Percentiles rank a stretch among this genome's conserved stretches.
phyloP scores from a whole-genome alignment of 139 green algal genomes.

The Coelastrella sp. region DNA sequence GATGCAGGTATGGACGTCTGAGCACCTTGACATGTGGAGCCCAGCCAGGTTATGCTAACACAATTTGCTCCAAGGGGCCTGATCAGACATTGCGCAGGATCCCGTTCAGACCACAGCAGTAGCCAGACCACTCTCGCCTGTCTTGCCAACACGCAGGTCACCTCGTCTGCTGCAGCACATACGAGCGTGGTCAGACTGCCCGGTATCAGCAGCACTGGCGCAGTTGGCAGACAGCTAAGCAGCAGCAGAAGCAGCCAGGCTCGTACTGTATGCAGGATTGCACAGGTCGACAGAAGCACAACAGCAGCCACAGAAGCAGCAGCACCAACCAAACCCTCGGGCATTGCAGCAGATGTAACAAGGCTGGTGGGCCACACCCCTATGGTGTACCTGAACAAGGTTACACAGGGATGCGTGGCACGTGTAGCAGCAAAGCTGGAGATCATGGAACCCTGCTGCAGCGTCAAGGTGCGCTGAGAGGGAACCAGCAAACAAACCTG shows the following conservation, averaged over 20 bases:
- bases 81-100: neutral
- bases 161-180: neutral
- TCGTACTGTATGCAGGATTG: neutral
- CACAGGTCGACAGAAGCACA: neutral
- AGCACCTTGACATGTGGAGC: too few species aligned
- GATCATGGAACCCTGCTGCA: conserved; percentile 88
- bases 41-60: too few species aligned
- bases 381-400: conserved; percentile 64
- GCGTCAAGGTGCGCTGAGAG: conserved; percentile 73
- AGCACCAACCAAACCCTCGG: neutral
- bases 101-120: too few species aligned
- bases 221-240: neutral
- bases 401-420: conserved; percentile 48
- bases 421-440: conserved; percentile 86
- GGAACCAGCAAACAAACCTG: neutral
- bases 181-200: too few species aligned
- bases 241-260: neutral
- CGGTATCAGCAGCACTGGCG: too few species aligned
- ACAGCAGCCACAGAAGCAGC: neutral
- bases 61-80: too few species aligned
- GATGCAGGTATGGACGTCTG: neutral
- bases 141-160: neutral
- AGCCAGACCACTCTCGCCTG: too few species aligned
- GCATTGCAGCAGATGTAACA: conserved; percentile 27
- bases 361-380: conserved; percentile 79